phyloP scores from a whole-genome alignment of 2,329 filamentous ascomycete genomes.

The Colletotrichum orchidophilum region DNA sequence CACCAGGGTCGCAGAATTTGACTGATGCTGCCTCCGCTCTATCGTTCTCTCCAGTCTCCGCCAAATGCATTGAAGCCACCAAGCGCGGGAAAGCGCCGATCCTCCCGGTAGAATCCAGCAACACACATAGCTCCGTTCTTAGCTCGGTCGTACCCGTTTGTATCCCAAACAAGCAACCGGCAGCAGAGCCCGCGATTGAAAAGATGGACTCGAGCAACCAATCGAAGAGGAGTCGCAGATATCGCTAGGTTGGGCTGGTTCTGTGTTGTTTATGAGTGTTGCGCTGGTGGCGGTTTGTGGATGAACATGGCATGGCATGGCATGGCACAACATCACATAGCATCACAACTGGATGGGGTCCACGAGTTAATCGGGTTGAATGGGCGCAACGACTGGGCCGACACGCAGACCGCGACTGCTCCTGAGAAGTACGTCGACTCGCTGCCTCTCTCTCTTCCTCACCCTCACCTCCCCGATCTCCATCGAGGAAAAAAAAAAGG shows the following conservation, averaged over 20 bases:
- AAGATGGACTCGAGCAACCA: neutral
- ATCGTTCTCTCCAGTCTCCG: slow-evolving; percentile 4
- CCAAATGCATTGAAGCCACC: slow-evolving; percentile 30
- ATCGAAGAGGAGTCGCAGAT: neutral
- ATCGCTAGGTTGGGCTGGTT: slow-evolving; percentile 6
- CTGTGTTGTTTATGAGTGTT: slow-evolving; percentile 13
- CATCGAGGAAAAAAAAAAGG: slow-evolving; percentile 3
- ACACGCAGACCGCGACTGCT: slow-evolving; percentile 24
- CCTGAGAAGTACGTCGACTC: neutral
- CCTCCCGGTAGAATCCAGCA: slow-evolving; percentile 26
- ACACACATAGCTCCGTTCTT: slow-evolving; percentile 22
- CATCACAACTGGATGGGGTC: slow-evolving; percentile 19
- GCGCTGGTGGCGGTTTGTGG: neutral
- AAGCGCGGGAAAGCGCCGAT: slow-evolving; percentile 22
- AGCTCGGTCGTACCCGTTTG: slow-evolving; percentile 10
- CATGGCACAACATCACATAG: neutral
- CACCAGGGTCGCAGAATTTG: slow-evolving; percentile 34
- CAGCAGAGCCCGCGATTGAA: neutral
- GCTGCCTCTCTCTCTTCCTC: neutral
- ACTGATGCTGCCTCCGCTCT: slow-evolving; percentile 23
- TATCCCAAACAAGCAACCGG: neutral
- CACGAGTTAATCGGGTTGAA: slow-evolving; percentile 31
- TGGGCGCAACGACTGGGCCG: slow-evolving; percentile 15
- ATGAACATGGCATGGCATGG: slow-evolving; percentile 12
- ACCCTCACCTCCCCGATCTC: neutral